A percentile compares a stretch with the other conserved stretches of the same genome.
phyloP scores from a whole-genome alignment of 371 early-diverging fungal species.

The Synchytrium microbalum region DNA sequence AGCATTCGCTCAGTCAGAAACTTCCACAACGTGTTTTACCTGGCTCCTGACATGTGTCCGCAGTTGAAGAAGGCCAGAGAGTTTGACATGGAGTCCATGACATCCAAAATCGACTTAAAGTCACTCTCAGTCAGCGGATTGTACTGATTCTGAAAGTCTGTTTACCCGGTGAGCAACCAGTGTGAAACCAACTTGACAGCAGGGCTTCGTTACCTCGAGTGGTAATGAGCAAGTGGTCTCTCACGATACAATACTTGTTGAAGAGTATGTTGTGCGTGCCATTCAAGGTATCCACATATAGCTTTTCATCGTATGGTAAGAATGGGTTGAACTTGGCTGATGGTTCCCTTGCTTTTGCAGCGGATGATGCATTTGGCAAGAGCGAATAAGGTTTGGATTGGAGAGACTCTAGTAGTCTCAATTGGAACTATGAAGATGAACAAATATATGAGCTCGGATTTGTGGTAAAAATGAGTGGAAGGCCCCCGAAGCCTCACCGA shows the following conservation, averaged over 20 bases:
- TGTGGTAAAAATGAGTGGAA: too few species aligned
- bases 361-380: not conserved
- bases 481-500: too few species aligned
- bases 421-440: not conserved
- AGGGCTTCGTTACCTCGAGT: conserved; percentile 55
- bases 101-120: conserved; percentile 43
- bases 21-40: too few species aligned
- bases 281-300: conserved; percentile 45
- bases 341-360: too few species aligned
- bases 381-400: not conserved
- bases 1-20: too few species aligned
- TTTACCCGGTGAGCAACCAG: not conserved
- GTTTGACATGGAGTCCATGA: conserved; percentile 34
- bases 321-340: conserved; percentile 48
- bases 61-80: conserved; percentile 66
- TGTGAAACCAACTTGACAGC: not conserved
- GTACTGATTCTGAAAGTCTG: conserved; percentile 58
- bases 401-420: not conserved
- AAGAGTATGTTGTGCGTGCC: conserved; percentile 48
- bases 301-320: conserved; percentile 51
- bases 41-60: conserved; percentile 60
- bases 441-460: too few species aligned
- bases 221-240: conserved; percentile 56
- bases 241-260: conserved; percentile 68
- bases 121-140: conserved; percentile 54